A percentile compares a stretch with the other conserved stretches of the same genome.
Evolutionary conservation across 148 eudicot species (phyloP).

Genomic region (Amaranthus hypochondriacus): DNA sequence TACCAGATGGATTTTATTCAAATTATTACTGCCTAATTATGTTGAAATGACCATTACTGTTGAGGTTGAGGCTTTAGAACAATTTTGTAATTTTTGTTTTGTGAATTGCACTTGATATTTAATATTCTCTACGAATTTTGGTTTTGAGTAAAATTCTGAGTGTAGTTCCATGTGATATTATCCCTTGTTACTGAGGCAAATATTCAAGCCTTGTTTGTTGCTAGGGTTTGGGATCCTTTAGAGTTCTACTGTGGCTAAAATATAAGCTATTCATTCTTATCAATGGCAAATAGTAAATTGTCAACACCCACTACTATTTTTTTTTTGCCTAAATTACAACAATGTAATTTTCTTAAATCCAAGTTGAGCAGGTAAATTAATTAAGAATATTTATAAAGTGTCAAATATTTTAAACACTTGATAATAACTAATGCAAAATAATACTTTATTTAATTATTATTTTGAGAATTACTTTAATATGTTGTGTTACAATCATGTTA

Average conservation of each 20-base stretch:
- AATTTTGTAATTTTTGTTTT: conserved; percentile 4
- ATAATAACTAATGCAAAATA: no score
- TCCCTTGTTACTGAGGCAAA: neutral
- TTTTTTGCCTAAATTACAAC: no score
- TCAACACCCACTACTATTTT: no score
- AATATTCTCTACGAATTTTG: neutral
- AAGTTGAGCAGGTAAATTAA: no score
- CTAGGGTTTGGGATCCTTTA: no score
- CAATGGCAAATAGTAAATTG: neutral
- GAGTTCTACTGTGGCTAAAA: conserved; percentile 11
- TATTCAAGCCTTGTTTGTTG: no score
- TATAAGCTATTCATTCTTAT: conserved; percentile 20
- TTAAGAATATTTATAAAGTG: no score
- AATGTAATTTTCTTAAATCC: no score
- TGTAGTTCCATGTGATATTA: neutral
- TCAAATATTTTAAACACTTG: no score
- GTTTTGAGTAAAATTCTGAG: neutral
- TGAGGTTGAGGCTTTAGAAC: neutral
- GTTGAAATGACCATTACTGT: neutral
- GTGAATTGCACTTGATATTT: neutral
- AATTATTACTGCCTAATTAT: neutral
- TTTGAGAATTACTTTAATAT: no score
- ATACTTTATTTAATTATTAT: no score
- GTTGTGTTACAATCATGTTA: no score
- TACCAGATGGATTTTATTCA: neutral